Evolutionary conservation across 352 stramenopile genomes (phyloP), one percentile per base, ranked within the genome.

Genomic region (Ophiocytium majus): DNA sequence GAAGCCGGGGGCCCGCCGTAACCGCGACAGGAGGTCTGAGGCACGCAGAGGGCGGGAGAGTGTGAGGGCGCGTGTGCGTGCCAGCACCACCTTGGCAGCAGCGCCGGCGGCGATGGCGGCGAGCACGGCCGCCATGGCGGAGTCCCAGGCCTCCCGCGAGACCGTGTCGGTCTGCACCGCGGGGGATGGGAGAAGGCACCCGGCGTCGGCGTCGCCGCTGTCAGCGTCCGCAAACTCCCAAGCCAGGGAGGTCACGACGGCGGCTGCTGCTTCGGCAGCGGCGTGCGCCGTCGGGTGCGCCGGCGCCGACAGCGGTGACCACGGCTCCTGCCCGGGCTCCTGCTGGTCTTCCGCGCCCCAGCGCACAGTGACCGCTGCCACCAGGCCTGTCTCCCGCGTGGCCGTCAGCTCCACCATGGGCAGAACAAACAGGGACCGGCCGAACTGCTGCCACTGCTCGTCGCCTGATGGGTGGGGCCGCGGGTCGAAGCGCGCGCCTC

Each of bases 21-120:
- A 64, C 17, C 81, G 85, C 19, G 33, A 31, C n/a, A 89, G 82
- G 0, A 89, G 64, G 50, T 89, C 82, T 0, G 50, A 0, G 0
- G 85, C 57, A 10, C 43, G 75, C 9, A 86, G 82, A 0, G 34
- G 28, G 23, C 49, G 64, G 35, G 76, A 37, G 76, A 89, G 84
- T 1, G 35, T 63, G 23, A 88, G 49, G 28, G 50, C 50, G 9
- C 57, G 36, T 28, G 80, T 84, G 1, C 85, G 81, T 19, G 85
- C 85, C 0, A 89, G 76, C 34, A 88, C 82, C 9, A 89, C 85
- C 74, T 89, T 89, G 0, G 5, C 17, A 31, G 10, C 35, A 10
- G 19, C 17, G 28, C 75, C 75, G n/a, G 0, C 5, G 0, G 36
- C 75, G 10, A 81, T 81, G 0, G 35, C 75, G n/a, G 10, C 5